Percentiles rank a stretch among this genome's conserved stretches.
Conservation (phyloP, 441 rosid species). For the Erysimum cheiri region DNA sequence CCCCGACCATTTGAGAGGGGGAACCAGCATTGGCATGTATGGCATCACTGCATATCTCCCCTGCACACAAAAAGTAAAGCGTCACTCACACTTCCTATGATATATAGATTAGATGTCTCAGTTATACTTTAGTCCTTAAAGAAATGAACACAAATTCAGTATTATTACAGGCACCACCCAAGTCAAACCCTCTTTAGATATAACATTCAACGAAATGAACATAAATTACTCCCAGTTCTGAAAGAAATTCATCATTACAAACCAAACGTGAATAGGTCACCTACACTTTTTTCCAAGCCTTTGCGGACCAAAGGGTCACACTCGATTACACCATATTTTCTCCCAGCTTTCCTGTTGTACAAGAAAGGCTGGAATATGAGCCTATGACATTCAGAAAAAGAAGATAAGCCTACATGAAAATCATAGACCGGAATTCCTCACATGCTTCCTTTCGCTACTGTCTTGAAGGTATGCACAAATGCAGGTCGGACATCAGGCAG, state of each 20-base stretch:
- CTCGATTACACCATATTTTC: constrained; percentile 83
- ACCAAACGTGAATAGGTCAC: constrained; percentile 43
- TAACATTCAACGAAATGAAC: constrained; percentile 18
- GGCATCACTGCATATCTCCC: constrained; percentile 95
- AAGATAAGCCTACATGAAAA: constrained; percentile 31
- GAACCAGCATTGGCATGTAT: constrained; percentile 99
- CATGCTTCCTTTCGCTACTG: constrained; percentile 57
- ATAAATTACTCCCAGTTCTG: constrained; percentile 13
- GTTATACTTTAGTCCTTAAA: constrained; percentile 11
- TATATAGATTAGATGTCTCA: constrained; percentile 28
- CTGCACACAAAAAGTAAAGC: constrained; percentile 53
- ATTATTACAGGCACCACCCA: constrained; percentile 12
- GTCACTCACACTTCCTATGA: constrained; percentile 28
- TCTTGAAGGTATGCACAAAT: constrained; percentile 69
- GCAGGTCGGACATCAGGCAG: constrained; percentile 95
- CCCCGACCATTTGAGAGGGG: constrained; percentile 94
- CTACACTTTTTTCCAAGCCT: constrained; percentile 90
- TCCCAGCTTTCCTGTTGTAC: constrained; percentile 64
- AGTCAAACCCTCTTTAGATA: constrained; percentile 22
- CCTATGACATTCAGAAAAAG: constrained; percentile 21
- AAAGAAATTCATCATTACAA: constrained; percentile 3
- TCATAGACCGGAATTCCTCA: constrained; percentile 46
- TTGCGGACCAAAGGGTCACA: constrained; percentile 86
- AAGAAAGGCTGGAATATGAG: constrained; percentile 34
- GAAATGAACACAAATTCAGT: too few species aligned